Evolutionary conservation across 805 yeast species (phyloP), one percentile per base, ranked within the genome.

Genomic region (Candida khao-thaluensis): DNA sequence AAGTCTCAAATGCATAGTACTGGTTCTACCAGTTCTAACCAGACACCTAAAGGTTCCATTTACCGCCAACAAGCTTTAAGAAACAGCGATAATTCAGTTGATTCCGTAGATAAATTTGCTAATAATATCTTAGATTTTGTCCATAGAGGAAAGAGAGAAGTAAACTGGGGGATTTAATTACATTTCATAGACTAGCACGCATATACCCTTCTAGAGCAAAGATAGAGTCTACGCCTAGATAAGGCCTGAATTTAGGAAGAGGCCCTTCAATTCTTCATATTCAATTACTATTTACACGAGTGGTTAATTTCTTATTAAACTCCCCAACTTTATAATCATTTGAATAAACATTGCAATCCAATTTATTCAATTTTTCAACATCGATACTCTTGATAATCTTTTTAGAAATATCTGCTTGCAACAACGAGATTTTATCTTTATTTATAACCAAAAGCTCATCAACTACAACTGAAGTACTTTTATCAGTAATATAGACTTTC

Each of bases 51-150:
- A 26, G 20, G 20, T 22, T 20, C 35, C 3, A 16, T 38, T 27
- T 35, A 27, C 14, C 37, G 25, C 15, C 42, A 38, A 22, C 37
- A 38, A 22, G n/a, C 33, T 3, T 26, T 27, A 16, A 20, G 26
- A 21, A 31, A 31, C 12, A 31, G 35, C 10, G 31, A 32, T 28
- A 44, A 29, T 22, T 44, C 48, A 2, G 29, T 47, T 14, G 51
- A 47, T 42, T 47, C 51, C n/a, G 48, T 47, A 3, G 51, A 47
- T 31, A 47, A 40, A 30, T 44, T 47, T 31, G 51, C 51, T 26
- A 44, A 44, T 29, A 47, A 44, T 24, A 47, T 47, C 7, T 39
- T 47, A 17, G 51, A 47, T 28, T 44, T 47, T 34, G 51, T 44
- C 16, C 40, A 38, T 37, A 20, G 35, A 21, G 44, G 44, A 12